phyloP scores from a whole-genome alignment of 106 monocot genomes.

The Acorus gramineus region DNA sequence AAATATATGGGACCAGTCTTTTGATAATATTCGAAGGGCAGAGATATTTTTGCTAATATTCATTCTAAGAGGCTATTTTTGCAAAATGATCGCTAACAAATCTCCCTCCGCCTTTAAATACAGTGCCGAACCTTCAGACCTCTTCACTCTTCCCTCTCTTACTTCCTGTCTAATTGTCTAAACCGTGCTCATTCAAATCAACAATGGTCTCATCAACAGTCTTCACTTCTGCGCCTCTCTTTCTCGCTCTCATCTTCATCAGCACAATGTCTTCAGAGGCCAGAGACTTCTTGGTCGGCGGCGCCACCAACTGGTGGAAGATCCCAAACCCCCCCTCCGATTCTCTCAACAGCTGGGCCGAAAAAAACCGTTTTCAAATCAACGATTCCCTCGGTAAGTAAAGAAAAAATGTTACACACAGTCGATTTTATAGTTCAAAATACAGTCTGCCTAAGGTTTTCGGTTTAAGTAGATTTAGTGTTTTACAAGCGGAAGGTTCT shows the following conservation, averaged over 20 bases:
- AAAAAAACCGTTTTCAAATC: conserved; percentile 59
- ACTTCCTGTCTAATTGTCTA: not conserved
- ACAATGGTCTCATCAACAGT: not conserved
- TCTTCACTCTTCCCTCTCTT: not conserved
- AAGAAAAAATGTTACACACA: not conserved
- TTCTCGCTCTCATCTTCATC: conserved; percentile 14
- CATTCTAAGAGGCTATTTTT: no score
- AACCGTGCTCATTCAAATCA: no score
- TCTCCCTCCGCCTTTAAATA: not conserved
- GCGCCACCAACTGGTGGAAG: conserved; percentile 37
- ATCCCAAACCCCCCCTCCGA: conserved; percentile 30
- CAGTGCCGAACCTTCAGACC: not conserved
- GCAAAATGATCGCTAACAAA: no score
- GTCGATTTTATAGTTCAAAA: no score
- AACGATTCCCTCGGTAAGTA: conserved; percentile 65
- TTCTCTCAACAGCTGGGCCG: conserved; percentile 72
- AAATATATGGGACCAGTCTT: no score
- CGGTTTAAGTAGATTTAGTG: no score
- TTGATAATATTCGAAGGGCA: no score
- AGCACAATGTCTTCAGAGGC: conserved; percentile 16
- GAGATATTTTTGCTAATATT: no score
- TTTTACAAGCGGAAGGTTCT: no score
- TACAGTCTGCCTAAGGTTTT: no score
- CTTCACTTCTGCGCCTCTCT: conserved; percentile 10
- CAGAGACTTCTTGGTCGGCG: conserved; percentile 58